Evolutionary conservation across 108 stramenopile species (phyloP), one percentile per base, ranked within the genome.

Genomic region (Bacterosira constricta): DNA sequence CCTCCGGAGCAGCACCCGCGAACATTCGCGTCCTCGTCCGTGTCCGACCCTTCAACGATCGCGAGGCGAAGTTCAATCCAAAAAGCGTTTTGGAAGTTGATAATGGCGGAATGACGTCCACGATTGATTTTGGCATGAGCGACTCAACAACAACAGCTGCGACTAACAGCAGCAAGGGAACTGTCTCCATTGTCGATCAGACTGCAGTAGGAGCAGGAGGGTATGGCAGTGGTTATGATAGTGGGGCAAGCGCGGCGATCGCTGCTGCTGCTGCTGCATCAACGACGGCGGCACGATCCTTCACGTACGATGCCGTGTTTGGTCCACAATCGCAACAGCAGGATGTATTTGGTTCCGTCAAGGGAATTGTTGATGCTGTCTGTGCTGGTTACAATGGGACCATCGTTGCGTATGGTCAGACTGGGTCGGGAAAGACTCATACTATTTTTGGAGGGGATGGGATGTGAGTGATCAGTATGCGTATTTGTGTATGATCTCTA

Each of bases 21-120:
- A 71, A 77, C 71, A 73, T 82, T 44, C 81, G 81, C 18, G 81
- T 82, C 46, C 61, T 82, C 20, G 75, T 82, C 9, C 76, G 81
- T 9, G 77, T 82, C 57, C 81, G 81, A 11, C 81, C 81, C 25
- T 58, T 82, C 36, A 75, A 63, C 37, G 63, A 73, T 4, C 53
- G 59, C 9, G 80, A 78, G 34, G 3, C 35, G 23, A 69, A 71
- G 56, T 32, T 49, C 50, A 55, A 63, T 21, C 35, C 32, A 18
- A 39, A 29, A 11, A 44, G 20, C 61, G 39, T 46, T 20, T 38
- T 77, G 6, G 23, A 34, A 49, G 45, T 71, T 41, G 62, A 76
- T 7, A 56, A 58, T 44, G 26, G 64, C 18, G 60, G 42, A 10
- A 53, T 56, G 32, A 44, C 34, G 25, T 35, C 67, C 12, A 23